Base-by-base conservation (phyloP, 108 stramenopile genomes). In the Nitzschia sp. region DNA sequence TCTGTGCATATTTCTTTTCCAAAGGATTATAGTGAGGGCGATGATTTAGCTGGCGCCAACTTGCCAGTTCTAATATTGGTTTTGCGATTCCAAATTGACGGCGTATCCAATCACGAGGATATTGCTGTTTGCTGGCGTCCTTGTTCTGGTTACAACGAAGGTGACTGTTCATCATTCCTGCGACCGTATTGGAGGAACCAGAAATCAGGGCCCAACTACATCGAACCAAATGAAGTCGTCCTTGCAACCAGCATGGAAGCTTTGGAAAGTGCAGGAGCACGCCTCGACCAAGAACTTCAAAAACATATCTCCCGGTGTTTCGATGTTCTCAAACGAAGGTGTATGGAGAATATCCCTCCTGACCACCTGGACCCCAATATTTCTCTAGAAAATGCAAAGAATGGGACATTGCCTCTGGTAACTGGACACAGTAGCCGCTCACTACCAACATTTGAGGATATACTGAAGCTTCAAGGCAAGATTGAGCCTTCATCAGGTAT, bases 311-410 rank as follows among this genome's bases (percentile, higher is more conserved):
- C 39, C 0, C 53, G 72, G 10, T 80, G 75, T 26, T 80, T 83
- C 24, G 67, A 76, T 63, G 21, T 80, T 26, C 48, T 84, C 38
- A 80, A 78, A 50, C 29, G 53, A 55, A 55, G 79, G 26, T 84
- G 83, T 48, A 12, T 84, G n/a, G 41, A 41, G 8, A 75, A 63
- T 0, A 69, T 68, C 0, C 12, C 65, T 9, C 65, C 76, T 15
- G 75, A 72, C 55, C 63, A 21, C 46, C 34, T 82, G 17, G 76
- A 82, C 52, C 63, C 75, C 14, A 61, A 65, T 7, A n/a, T 66
- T 24, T 51, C 53, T 34, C 29, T 67, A 22, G 53, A 53, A 57
- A 70, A 65, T 42, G 61, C 73, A 8, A 50, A 71, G 51, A 41
- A 55, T 52, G 66, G 65, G 10, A 58, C 22, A 12, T 11, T 60